phyloP scores from a whole-genome alignment of 306 rosid genomes.

The Luffa acutangula region DNA sequence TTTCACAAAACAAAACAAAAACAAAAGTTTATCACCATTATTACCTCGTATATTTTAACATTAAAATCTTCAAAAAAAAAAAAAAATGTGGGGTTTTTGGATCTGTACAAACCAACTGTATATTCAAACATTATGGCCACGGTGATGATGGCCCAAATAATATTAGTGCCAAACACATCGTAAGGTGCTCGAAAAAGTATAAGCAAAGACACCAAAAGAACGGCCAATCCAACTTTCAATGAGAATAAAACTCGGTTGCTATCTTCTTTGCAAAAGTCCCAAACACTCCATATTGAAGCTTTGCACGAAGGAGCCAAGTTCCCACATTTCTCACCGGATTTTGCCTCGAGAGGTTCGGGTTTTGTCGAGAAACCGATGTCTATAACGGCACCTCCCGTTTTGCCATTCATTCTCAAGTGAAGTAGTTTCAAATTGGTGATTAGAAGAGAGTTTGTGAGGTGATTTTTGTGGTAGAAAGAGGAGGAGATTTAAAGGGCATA shows the following conservation, averaged over 20 bases:
- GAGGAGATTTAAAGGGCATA: constrained; percentile 25
- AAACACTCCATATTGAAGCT: constrained; percentile 25
- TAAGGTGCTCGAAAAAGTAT: constrained; percentile 51
- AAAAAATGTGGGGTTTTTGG: not conserved
- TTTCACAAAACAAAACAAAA: not conserved
- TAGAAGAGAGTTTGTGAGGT: too few species aligned
- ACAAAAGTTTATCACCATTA: not conserved
- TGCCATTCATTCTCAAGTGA: constrained; percentile 40
- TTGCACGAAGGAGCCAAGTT: not conserved
- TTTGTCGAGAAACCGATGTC: constrained; percentile 26
- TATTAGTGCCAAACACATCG: constrained; percentile 43
- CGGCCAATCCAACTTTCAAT: constrained; percentile 62
- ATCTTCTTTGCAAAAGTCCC: constrained; percentile 49
- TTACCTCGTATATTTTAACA: not conserved
- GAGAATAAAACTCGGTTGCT: constrained; percentile 39
- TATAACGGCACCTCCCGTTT: constrained; percentile 34
- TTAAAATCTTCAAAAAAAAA: not conserved
- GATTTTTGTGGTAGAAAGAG: not conserved
- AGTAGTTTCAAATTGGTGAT: not conserved
- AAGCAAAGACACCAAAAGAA: constrained; percentile 53
- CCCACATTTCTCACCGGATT: constrained; percentile 10
- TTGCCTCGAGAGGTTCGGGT: not conserved
- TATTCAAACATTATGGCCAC: constrained; percentile 66
- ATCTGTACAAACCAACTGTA: constrained; percentile 49
- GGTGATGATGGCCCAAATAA: constrained; percentile 75